A percentile compares a stretch with the other conserved stretches of the same genome.
These are phyloP conservation scores for Kwoniella dendrophila DNA, from an alignment of 768 basidiomycete genomes.

Conservation along the genomic window DNA sequence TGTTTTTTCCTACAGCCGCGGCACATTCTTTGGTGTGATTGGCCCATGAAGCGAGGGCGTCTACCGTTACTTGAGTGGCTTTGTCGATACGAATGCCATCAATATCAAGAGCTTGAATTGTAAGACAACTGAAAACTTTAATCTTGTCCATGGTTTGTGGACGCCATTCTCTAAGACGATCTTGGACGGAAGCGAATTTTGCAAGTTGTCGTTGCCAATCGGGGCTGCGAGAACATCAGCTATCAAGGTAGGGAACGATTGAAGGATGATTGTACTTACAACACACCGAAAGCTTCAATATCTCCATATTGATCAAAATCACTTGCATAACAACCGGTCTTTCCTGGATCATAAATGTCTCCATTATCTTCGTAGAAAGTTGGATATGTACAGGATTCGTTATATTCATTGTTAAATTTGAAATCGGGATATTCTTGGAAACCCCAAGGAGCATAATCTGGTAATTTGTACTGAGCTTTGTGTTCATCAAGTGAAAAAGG, in stretches of 20 bases:
- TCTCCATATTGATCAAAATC: conserved; percentile 96
- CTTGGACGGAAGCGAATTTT: conserved; percentile 95
- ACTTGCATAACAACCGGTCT: conserved; percentile 73
- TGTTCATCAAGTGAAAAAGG: conserved; percentile 80
- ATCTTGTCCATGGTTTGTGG: conserved; percentile 77
- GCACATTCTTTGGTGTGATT: conserved; percentile 75
- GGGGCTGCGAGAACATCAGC: conserved; percentile 35
- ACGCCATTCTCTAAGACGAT: conserved; percentile 91
- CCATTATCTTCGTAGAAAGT: conserved; percentile 80
- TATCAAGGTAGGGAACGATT: neutral
- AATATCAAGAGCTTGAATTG: conserved; percentile 82
- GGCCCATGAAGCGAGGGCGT: conserved; percentile 76
- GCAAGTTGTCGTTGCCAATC: conserved; percentile 81
- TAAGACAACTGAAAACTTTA: conserved; percentile 77
- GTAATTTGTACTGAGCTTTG: conserved; percentile 70
- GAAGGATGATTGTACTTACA: conserved; percentile 64
- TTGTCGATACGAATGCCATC: conserved; percentile 96
- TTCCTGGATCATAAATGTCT: conserved; percentile 62
- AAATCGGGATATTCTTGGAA: conserved; percentile 85
- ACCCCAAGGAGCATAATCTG: conserved; percentile 78
- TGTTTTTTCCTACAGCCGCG: conserved; percentile 68
- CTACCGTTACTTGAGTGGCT: conserved; percentile 84
- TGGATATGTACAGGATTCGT: conserved; percentile 73
- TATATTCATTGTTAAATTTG: conserved; percentile 68
- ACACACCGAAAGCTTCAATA: conserved; percentile 95